Percentiles rank a stretch among this genome's conserved stretches.
Conservation (phyloP, 2,329 filamentous ascomycete species). For the Aureobasidium sp. region DNA sequence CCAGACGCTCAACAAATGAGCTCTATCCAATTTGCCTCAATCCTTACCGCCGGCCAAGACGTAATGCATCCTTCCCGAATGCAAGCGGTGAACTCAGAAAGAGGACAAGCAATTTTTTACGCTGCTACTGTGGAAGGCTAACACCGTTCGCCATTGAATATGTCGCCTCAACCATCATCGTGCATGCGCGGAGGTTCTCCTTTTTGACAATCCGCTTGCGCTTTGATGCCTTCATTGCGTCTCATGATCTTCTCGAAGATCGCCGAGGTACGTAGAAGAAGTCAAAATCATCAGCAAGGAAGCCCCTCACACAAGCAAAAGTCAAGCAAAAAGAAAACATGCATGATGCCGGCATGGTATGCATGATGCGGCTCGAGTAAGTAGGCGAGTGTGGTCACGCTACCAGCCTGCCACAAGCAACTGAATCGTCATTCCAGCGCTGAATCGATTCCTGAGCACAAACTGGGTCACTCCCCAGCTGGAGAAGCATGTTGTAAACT, state of each 20-base stretch:
- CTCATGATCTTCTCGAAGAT: conserved; percentile 7
- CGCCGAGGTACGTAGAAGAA: neutral
- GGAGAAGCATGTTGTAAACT: neutral
- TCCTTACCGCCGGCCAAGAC: neutral
- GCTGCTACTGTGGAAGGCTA: neutral
- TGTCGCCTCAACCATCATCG: neutral
- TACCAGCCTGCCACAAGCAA: neutral
- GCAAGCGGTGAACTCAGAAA: neutral
- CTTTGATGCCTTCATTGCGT: neutral
- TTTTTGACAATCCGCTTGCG: neutral
- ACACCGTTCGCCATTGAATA: neutral
- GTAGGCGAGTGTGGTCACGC: conserved; percentile 1
- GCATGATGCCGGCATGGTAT: neutral
- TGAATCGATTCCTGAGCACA: neutral
- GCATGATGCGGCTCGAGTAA: neutral
- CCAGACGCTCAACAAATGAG: neutral
- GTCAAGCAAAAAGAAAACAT: neutral
- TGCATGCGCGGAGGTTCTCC: neutral
- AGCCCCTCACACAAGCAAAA: neutral
- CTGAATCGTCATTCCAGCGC: neutral
- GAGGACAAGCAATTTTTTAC: neutral
- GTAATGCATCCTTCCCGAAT: neutral
- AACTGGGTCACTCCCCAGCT: neutral
- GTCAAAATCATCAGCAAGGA: neutral
- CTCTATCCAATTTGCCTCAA: neutral